Base-by-base conservation (phyloP, 164 flowering plant species). In the Brasenia schreberi region DNA sequence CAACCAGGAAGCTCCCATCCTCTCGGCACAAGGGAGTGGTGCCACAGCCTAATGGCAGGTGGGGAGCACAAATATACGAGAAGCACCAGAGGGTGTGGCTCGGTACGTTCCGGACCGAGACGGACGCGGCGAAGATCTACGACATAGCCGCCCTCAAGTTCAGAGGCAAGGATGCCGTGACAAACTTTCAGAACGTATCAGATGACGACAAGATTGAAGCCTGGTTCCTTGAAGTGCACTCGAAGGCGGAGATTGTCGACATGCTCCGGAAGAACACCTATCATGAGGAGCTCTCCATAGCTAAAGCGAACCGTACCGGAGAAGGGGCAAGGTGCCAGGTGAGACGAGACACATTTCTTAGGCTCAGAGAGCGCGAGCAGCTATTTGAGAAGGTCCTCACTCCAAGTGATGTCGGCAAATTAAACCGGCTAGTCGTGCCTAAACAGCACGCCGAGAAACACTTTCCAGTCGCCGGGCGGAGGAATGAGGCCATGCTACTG, bases 321-420 rank as follows among this genome's bases (percentile, higher is more conserved):
- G 52, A 9, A 53, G n/a, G 7, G 39, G 42, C 58, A 58, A 2
- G 5, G 53, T 6, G 53, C 11, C 11, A 53, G 16, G 42, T 17
- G 60, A 23, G 58, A 52, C 6, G 52, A 11, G 19, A 61, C 3
- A 19, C n/a, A 58, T 61, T 42, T 5, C n/a, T 44, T 14, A 12
- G 14, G 33, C 78, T 2, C 53, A 4, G 53, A 12, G 53, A 45
- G 78, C 4, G 81, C 3, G 63, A 60, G 63, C 16, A 60, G 4
- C 84, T 93, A 0, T 93, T 93, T 69, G 96, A 93, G 61, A 93
- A 93, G 71, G 80, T 86, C 10, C 90, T 93, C 17, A 93, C 97
- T 4, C 98, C 98, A 0, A 93, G 98, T 74, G 98, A 93, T 61
- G 98, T 93, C 2, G 98, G 98, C 23, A 93, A 90, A 78, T 72